Evolutionary conservation across 2,329 filamentous ascomycete species (phyloP), one percentile per base, ranked within the genome.

Genomic region (Cadophora sp.): DNA sequence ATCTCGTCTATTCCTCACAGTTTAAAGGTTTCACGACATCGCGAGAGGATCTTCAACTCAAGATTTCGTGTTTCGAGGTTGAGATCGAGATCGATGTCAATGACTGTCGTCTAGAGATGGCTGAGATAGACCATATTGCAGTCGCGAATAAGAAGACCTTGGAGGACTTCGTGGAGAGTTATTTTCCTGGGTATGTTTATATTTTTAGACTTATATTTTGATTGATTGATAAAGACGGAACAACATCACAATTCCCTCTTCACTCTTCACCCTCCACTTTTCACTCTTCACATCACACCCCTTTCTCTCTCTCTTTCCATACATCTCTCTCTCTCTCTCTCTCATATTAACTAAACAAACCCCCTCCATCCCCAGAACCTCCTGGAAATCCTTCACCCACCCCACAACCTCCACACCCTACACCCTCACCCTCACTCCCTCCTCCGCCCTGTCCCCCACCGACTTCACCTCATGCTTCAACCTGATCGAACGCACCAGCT

Each of bases 401-500:
- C 86, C 86, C 7, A 73, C 66, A 16, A 84, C 81, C 0, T 73
- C 76, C 6, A 71, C 71, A 7, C 65, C 68, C 4, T 87, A 86
- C 77, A 72, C 76, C 0, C 73, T 90, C 43, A 76, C 75, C 46
- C 79, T 90, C n/a, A 70, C 75, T 9, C 75, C 77, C 3, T 76
- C 85, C 0, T 74, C 71, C 1, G 72, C 73, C n/a, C 77, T 89
- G 27, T 74, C 72, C 5, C 71, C 77, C 0, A 74, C 75, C 3
- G 85, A 89, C 29, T 77, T 89, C 26, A 76, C 82, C 26, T 79
- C 82, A 0, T 91, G 88, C 73, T 87, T 87, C 71, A 68, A 76
- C 24, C 79, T 91, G 29, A 82, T 94, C 62, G 84, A 90, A 69
- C 78, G 82, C 60, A 93, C 91, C 0, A 92, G 90, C 73, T 81